These are phyloP conservation scores for Raffaelea ambrosiae DNA, from an alignment of 2,329 filamentous ascomycete genomes.

Conservation along the genomic window DNA sequence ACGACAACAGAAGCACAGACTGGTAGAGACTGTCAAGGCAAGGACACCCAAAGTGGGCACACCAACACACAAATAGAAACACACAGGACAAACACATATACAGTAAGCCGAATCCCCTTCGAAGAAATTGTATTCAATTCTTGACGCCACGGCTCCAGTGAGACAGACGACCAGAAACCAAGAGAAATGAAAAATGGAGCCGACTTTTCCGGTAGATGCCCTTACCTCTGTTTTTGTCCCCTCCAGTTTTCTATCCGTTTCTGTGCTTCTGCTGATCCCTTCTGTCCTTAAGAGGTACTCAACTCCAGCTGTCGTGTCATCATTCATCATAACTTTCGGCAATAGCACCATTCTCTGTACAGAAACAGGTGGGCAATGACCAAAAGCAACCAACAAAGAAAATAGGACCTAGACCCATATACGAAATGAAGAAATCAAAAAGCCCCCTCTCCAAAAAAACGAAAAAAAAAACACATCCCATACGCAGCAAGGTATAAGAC, in stretches of 20 bases:
- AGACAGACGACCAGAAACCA: neutral
- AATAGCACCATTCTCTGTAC: neutral
- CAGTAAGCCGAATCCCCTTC: neutral
- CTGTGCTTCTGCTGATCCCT: neutral
- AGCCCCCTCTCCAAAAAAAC: neutral
- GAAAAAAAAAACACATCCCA: neutral
- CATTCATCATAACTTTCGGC: conserved; percentile 5
- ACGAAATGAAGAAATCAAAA: neutral
- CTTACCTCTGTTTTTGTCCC: neutral
- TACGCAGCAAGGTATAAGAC: neutral
- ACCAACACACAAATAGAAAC: neutral
- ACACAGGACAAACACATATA: neutral
- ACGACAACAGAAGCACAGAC: neutral
- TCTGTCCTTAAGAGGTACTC: neutral
- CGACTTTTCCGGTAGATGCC: neutral
- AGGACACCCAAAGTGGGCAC: neutral
- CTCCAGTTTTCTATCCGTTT: neutral
- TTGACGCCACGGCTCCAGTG: conserved; percentile 2
- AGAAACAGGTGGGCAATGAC: neutral
- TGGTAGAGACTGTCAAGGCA: neutral
- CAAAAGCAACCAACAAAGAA: neutral
- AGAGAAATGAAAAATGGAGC: neutral
- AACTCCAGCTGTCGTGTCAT: conserved; percentile 9
- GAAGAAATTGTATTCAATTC: conserved; percentile 3
- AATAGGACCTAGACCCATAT: neutral